Evolutionary conservation across 139 green algal species (phyloP).

Genomic region (Dunaliella primolecta): DNA sequence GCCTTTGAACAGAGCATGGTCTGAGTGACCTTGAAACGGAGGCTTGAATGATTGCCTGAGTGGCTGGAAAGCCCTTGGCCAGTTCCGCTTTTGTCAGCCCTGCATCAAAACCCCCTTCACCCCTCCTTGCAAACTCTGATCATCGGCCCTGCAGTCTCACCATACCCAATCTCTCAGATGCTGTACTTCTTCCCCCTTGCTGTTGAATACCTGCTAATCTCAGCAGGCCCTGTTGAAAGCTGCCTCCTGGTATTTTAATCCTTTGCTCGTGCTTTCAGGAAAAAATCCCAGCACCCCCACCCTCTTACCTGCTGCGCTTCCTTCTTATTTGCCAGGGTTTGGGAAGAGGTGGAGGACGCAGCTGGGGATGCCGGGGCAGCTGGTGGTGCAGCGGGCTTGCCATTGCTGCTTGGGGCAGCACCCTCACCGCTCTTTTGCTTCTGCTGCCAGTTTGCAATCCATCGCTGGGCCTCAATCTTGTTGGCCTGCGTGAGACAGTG

Average conservation of each 20-base stretch:
- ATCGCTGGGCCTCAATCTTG: conserved; percentile 12
- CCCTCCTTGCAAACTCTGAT: too few species aligned
- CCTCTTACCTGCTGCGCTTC: background rate
- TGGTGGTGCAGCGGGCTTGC: background rate
- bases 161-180: background rate
- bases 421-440: background rate
- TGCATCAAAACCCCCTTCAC: too few species aligned
- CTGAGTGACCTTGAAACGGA: too few species aligned
- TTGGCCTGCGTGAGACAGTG: conserved; percentile 4
- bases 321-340: background rate
- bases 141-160: too few species aligned
- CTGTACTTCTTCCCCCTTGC: background rate
- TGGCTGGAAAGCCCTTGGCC: too few species aligned
- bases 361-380: background rate
- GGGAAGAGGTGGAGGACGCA: background rate
- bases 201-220: too few species aligned
- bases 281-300: background rate
- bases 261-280: background rate
- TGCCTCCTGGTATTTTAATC: too few species aligned
- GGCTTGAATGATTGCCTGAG: too few species aligned
- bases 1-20: too few species aligned
- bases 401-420: background rate
- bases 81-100: too few species aligned
- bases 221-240: too few species aligned
- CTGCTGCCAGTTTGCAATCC: conserved; percentile 14